Conservation (phyloP, 164 flowering plant genomes). For the Vitis vinifera region DNA sequence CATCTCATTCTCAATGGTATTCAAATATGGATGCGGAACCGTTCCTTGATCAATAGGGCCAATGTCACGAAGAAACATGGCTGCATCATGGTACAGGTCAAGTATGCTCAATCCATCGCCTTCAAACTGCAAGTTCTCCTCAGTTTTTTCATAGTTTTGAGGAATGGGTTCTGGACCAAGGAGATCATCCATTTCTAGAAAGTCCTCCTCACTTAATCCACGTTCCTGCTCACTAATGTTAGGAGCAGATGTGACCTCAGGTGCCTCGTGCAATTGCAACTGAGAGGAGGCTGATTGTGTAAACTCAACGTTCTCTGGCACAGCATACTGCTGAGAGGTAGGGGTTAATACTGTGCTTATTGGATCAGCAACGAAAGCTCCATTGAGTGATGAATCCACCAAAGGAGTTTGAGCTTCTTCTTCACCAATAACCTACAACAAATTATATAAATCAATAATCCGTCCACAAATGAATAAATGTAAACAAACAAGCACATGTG, state of each 20-base stretch:
- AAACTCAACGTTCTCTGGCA: constrained; percentile 29
- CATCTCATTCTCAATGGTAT: constrained; percentile 15
- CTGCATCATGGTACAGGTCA: constrained; percentile 66
- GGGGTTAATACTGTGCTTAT: constrained; percentile 10
- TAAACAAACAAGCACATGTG: too few relatives aligned
- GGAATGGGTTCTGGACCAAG: constrained; percentile 36
- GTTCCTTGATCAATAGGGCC: constrained; percentile 28
- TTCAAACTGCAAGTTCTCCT: constrained; percentile 20
- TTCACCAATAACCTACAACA: constrained; percentile 35
- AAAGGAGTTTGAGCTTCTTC: constrained; percentile 33
- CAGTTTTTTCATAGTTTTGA: constrained; percentile 7
- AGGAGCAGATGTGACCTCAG: constrained; percentile 48
- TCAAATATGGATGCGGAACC: constrained; percentile 1
- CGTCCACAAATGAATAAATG: not conserved
- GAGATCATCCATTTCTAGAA: constrained; percentile 82
- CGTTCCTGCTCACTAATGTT: constrained; percentile 13
- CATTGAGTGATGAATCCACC: constrained; percentile 28
- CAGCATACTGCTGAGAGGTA: constrained; percentile 15
- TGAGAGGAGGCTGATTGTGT: constrained; percentile 28
- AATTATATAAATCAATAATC: constrained; percentile 2
- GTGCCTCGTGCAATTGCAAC: constrained; percentile 25
- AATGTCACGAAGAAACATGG: constrained; percentile 42
- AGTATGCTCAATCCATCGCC: constrained; percentile 45
- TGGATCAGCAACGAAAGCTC: constrained; percentile 21
- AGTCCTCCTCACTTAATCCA: constrained; percentile 44